phyloP scores from a whole-genome alignment of 495 filamentous ascomycete species.

The Acidomyces sp. region DNA sequence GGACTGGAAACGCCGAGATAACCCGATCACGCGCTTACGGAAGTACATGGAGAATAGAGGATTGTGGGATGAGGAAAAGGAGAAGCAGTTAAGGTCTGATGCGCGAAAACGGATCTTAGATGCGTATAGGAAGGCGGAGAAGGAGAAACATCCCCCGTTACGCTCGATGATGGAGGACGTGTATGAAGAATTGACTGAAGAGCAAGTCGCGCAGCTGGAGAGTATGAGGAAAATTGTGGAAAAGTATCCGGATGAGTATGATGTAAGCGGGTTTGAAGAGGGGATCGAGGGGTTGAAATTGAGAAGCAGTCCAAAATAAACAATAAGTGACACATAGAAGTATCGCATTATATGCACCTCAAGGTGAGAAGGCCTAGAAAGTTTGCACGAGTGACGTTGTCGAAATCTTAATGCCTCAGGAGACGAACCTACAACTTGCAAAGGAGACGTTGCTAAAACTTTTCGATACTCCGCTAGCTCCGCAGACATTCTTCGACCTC shows the following conservation, averaged over 20 bases:
- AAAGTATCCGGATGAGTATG: conserved; percentile 88
- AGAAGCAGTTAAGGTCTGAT: conserved; percentile 54
- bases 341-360: too few relatives aligned
- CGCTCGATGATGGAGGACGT: conserved; percentile 71
- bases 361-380: too few relatives aligned
- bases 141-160: conserved; percentile 74
- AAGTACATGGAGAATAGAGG: conserved; percentile 81
- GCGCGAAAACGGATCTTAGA: conserved; percentile 63
- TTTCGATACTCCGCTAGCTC: too few relatives aligned
- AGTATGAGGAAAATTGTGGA: conserved; percentile 64
- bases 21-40: conserved; percentile 77
- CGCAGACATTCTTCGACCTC: too few relatives aligned
- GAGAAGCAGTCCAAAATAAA: too few relatives aligned
- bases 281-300: conserved; percentile 46
- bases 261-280: conserved; percentile 62
- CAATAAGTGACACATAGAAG: too few relatives aligned
- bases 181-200: conserved; percentile 76
- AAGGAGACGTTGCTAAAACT: too few relatives aligned
- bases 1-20: conserved; percentile 93
- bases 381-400: too few relatives aligned
- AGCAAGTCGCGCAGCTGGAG: conserved; percentile 63
- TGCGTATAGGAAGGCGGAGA: conserved; percentile 73
- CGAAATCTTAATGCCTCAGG: too few relatives aligned
- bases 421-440: too few relatives aligned
- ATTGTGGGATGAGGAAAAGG: conserved; percentile 71